phyloP scores from a whole-genome alignment of 345 rosid genomes.

The Linum lewisii region DNA sequence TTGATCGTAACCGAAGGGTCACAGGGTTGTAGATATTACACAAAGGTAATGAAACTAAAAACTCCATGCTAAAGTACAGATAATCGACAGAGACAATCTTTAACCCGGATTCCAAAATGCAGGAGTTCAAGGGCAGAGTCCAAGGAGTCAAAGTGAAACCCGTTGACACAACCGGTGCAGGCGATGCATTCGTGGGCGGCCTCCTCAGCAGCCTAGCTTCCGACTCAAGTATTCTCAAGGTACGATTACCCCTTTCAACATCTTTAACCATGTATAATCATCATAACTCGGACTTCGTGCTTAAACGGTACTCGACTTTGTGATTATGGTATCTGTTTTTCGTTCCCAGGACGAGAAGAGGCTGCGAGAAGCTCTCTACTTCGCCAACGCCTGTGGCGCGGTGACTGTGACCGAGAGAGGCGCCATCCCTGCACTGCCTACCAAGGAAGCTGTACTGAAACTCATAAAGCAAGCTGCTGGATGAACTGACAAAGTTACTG shows the following conservation, averaged over 20 bases:
- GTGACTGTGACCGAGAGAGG: conserved; percentile 82
- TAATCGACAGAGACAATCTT: not conserved
- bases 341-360: conserved; percentile 61
- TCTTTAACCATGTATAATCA: not conserved
- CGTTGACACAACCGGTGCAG: conserved; percentile 83
- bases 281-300: not conserved
- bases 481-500: not conserved
- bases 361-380: conserved; percentile 61
- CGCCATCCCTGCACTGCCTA: conserved; percentile 88
- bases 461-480: conserved; percentile 11
- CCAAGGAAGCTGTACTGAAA: conserved; percentile 51
- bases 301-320: not conserved
- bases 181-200: conserved; percentile 77
- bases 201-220: conserved; percentile 50
- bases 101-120: conserved; percentile 3
- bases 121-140: conserved; percentile 71
- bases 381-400: conserved; percentile 88
- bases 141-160: conserved; percentile 52
- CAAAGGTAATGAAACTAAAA: conserved; percentile 40
- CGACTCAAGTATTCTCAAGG: conserved; percentile 37
- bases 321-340: not conserved
- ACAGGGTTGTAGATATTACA: conserved; percentile 86
- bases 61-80: not conserved
- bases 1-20: conserved; percentile 88
- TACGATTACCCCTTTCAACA: conserved; percentile 16